phyloP scores from a whole-genome alignment of 2,329 filamentous ascomycete genomes.

The Tolypocladium sp. region DNA sequence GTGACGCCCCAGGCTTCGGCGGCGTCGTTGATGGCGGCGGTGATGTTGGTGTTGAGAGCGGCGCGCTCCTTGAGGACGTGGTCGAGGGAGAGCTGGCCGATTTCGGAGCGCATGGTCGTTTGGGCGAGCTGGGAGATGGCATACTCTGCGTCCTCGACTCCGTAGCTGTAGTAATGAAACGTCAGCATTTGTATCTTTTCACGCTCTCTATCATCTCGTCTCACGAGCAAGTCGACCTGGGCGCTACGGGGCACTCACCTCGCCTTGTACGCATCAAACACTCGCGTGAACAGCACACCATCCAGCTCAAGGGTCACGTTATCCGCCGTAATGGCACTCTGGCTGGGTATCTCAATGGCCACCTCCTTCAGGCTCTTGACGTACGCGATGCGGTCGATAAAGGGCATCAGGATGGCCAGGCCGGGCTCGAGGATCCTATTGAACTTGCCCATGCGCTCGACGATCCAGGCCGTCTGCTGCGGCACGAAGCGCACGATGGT shows the following conservation, averaged over 20 bases:
- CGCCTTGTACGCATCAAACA: slow-evolving; percentile 97
- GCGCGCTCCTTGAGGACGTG: slow-evolving; percentile 97
- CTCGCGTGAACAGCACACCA: slow-evolving; percentile 87
- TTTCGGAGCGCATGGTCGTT: slow-evolving; percentile 98
- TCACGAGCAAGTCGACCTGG: neutral
- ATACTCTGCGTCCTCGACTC: slow-evolving; percentile 97
- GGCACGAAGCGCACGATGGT: slow-evolving; percentile 94
- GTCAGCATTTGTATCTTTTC: neutral
- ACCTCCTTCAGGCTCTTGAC: slow-evolving; percentile 96
- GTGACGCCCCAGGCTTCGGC: slow-evolving; percentile 95
- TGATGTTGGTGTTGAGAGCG: slow-evolving; percentile 95
- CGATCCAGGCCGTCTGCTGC: slow-evolving; percentile 99
- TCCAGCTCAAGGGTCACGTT: slow-evolving; percentile 96
- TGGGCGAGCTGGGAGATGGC: slow-evolving; percentile 96
- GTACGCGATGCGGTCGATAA: slow-evolving; percentile 93
- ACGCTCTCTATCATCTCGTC: neutral
- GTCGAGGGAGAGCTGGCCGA: slow-evolving; percentile 90
- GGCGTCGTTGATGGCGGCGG: slow-evolving; percentile 96
- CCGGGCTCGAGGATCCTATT: slow-evolving; percentile 88
- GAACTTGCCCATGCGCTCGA: slow-evolving; percentile 99
- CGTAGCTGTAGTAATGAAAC: slow-evolving; percentile 57
- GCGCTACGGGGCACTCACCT: slow-evolving; percentile 45
- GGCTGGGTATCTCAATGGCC: slow-evolving; percentile 92
- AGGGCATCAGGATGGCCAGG: slow-evolving; percentile 77
- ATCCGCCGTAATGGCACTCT: slow-evolving; percentile 96